These are phyloP conservation scores for Phlebiopsis flavidoalba DNA, from an alignment of 768 basidiomycete species.

Conservation along the genomic window DNA sequence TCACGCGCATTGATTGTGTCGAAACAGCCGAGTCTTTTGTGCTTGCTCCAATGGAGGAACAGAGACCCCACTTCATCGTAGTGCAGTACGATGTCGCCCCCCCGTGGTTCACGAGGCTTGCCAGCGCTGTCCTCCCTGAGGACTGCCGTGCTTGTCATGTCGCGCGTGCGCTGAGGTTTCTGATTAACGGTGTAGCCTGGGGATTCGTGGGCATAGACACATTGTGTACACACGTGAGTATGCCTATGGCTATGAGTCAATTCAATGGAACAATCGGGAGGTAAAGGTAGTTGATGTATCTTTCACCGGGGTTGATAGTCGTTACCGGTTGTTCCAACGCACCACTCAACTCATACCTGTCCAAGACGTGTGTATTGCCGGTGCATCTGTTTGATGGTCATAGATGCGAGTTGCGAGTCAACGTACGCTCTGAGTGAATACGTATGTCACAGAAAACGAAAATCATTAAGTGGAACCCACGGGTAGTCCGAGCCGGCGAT, in stretches of 20 bases:
- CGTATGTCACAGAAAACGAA: conserved; percentile 1
- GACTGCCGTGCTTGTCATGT: not conserved
- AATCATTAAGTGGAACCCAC: conserved; percentile 26
- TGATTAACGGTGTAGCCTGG: too few relatives aligned
- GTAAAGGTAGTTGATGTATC: too few relatives aligned
- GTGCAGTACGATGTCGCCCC: conserved; percentile 54
- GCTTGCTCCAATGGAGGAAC: conserved; percentile 78
- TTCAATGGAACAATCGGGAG: not conserved
- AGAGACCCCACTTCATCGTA: conserved; percentile 91
- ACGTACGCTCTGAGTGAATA: not conserved
- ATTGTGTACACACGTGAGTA: too few relatives aligned
- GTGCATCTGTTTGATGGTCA: conserved; percentile 34
- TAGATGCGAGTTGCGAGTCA: conserved; percentile 2
- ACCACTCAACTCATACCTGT: conserved; percentile 54
- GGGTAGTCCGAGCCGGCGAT: conserved; percentile 46
- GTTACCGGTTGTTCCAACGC: conserved; percentile 52
- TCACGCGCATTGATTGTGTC: conserved; percentile 89
- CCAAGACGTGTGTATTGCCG: conserved; percentile 40
- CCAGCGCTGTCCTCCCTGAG: conserved; percentile 4
- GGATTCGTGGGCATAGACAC: too few relatives aligned
- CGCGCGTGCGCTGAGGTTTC: conserved; percentile 34
- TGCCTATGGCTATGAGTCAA: too few relatives aligned
- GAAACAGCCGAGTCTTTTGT: conserved; percentile 62
- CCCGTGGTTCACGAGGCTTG: not conserved
- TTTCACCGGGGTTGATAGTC: conserved; percentile 42